These are phyloP conservation scores for Aspergillus aculeatinus DNA, from an alignment of 2,329 filamentous ascomycete species.

Conservation along the genomic window DNA sequence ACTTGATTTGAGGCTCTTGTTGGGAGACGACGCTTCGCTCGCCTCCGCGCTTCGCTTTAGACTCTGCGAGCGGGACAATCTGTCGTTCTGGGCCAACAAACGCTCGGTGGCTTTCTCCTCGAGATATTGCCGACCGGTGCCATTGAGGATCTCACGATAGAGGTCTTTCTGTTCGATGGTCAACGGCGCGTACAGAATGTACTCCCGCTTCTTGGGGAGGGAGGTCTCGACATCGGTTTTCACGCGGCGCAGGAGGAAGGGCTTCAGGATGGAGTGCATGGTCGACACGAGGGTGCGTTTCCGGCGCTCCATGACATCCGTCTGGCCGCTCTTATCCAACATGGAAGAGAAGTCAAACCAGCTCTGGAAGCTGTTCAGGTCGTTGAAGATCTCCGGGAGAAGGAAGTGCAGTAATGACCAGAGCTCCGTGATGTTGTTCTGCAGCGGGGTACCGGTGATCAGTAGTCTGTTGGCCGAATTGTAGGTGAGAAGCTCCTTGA, in stretches of 20 bases:
- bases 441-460: conserved; percentile 90
- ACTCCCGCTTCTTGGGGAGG: conserved; percentile 95
- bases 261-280: conserved; percentile 89
- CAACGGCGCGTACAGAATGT: conserved; percentile 90
- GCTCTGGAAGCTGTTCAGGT: conserved; percentile 86
- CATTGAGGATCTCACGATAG: conserved; percentile 82
- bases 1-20: conserved; percentile 74
- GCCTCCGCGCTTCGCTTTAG: conserved; percentile 59
- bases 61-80: conserved; percentile 42
- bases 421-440: conserved; percentile 91
- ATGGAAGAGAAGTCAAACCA: conserved; percentile 98
- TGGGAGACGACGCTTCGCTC: conserved; percentile 49
- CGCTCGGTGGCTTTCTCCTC: conserved; percentile 52
- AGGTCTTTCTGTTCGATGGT: conserved; percentile 87
- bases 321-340: conserved; percentile 75
- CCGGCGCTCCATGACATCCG: conserved; percentile 74
- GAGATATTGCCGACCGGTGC: conserved; percentile 58
- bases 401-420: conserved; percentile 96
- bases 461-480: conserved; percentile 85
- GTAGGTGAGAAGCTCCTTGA: conserved; percentile 84
- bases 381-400: conserved; percentile 86
- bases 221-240: conserved; percentile 91
- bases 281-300: conserved; percentile 79
- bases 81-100: conserved; percentile 42
- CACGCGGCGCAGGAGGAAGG: conserved; percentile 79